Conservation (phyloP, 73 alveolate species). For the Paramecium sexaurelia region DNA sequence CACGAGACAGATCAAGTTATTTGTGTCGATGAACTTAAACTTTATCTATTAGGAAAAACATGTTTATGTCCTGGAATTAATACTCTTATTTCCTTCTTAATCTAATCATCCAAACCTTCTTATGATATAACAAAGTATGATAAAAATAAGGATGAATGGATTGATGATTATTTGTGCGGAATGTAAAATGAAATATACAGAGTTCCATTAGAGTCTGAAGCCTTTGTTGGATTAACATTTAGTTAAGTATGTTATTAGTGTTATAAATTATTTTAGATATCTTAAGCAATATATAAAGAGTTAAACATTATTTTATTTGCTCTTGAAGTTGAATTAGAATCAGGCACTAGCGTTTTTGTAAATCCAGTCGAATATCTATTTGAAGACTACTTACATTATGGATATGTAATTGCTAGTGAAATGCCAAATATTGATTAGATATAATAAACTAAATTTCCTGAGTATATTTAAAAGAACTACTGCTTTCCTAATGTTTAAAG, state of each 20-base stretch:
- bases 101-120: slow-evolving; percentile 85
- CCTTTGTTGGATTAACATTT: slow-evolving; percentile 76
- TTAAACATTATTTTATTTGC: slow-evolving; percentile 83
- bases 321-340: slow-evolving; percentile 78
- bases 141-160: slow-evolving; percentile 57
- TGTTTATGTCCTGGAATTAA: slow-evolving; percentile 97
- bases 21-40: slow-evolving; percentile 94
- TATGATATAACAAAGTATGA: slow-evolving; percentile 51
- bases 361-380: slow-evolving; percentile 92
- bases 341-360: slow-evolving; percentile 89
- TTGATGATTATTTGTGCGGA: slow-evolving; percentile 80
- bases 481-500: slow-evolving; percentile 59
- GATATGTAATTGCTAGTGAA: slow-evolving; percentile 88
- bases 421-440: slow-evolving; percentile 89
- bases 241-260: slow-evolving; percentile 74
- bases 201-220: slow-evolving; percentile 71
- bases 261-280: slow-evolving; percentile 14
- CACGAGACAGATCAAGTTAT: slow-evolving; percentile 71
- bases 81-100: slow-evolving; percentile 89
- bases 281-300: slow-evolving; percentile 66
- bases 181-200: slow-evolving; percentile 81
- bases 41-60: slow-evolving; percentile 91
- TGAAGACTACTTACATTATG: slow-evolving; percentile 89
- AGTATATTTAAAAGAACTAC: slow-evolving; percentile 14
- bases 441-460: slow-evolving; percentile 47